Conservation (phyloP, 805 yeast genomes). For the Alloascoidea hylecoeti region DNA sequence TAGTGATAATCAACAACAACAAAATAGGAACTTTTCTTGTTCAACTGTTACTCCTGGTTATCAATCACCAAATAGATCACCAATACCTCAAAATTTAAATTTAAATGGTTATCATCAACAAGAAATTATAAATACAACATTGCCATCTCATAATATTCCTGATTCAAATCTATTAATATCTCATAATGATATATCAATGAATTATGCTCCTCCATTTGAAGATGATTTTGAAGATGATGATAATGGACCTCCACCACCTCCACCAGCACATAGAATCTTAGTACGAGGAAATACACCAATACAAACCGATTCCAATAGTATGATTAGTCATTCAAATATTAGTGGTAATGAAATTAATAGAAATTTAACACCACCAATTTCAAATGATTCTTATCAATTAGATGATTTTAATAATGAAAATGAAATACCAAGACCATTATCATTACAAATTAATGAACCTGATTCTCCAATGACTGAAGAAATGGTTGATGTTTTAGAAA, state of each 20-base stretch:
- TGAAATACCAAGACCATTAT: neutral
- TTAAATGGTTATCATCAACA: neutral
- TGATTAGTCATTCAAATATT: no score
- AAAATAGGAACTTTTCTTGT: neutral
- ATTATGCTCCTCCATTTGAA: neutral
- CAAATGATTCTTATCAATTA: no score
- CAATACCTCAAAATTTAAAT: neutral
- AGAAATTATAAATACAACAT: no score
- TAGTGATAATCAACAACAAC: no score
- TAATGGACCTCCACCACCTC: constrained; percentile 15
- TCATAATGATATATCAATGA: no score
- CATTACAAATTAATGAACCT: no score
- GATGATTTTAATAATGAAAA: no score
- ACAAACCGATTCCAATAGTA: no score
- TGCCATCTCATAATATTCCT: neutral
- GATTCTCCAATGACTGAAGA: constrained; percentile 16
- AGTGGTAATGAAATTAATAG: neutral
- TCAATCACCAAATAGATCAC: neutral
- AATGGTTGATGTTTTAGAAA: constrained; percentile 17
- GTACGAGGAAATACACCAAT: no score
- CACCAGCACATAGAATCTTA: constrained; percentile 20
- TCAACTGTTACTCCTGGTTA: neutral
- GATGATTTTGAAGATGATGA: constrained; percentile 5
- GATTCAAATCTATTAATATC: no score
- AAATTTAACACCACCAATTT: neutral